Percentiles rank a stretch among this genome's conserved stretches.
phyloP scores from a whole-genome alignment of 2,329 filamentous ascomycete genomes.

The Ascochyta koolunga region DNA sequence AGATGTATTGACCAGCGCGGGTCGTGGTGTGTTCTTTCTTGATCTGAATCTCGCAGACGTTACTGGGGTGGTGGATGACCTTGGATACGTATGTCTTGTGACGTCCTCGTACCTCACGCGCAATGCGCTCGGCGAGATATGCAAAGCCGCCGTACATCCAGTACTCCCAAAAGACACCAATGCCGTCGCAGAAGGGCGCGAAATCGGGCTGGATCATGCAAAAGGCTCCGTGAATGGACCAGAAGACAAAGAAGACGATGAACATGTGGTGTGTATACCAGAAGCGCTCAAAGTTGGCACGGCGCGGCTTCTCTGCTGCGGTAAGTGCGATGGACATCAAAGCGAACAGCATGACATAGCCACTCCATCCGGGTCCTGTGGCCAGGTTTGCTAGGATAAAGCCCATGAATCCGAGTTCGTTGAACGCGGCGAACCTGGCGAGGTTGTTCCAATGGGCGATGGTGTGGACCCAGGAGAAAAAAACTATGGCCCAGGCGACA shows the following conservation, averaged over 20 bases:
- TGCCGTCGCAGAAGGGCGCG: constrained; percentile 75
- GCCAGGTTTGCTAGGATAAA: constrained; percentile 78
- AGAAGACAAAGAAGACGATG: constrained; percentile 87
- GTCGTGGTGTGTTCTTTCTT: constrained; percentile 88
- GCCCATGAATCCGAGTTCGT: constrained; percentile 78
- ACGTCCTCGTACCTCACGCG: constrained; percentile 77
- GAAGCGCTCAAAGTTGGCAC: constrained; percentile 86
- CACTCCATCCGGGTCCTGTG: constrained; percentile 83
- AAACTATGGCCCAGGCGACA: constrained; percentile 85
- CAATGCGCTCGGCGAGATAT: constrained; percentile 79
- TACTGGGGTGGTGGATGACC: constrained; percentile 87
- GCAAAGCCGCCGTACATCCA: constrained; percentile 85
- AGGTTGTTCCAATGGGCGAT: constrained; percentile 89
- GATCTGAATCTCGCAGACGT: constrained; percentile 89
- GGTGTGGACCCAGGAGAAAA: constrained; percentile 86
- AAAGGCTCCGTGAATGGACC: constrained; percentile 87
- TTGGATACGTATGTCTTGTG: constrained; percentile 89
- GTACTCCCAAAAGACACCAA: constrained; percentile 88
- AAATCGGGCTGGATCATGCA: constrained; percentile 90
- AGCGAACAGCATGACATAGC: constrained; percentile 81
- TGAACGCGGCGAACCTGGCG: constrained; percentile 74
- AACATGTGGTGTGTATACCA: constrained; percentile 93
- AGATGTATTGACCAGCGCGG: constrained; percentile 82
- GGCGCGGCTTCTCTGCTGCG: constrained; percentile 76
- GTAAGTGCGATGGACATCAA: constrained; percentile 81